Conservation (phyloP, 371 early-diverging fungal species). For the Mortierella sp. region DNA sequence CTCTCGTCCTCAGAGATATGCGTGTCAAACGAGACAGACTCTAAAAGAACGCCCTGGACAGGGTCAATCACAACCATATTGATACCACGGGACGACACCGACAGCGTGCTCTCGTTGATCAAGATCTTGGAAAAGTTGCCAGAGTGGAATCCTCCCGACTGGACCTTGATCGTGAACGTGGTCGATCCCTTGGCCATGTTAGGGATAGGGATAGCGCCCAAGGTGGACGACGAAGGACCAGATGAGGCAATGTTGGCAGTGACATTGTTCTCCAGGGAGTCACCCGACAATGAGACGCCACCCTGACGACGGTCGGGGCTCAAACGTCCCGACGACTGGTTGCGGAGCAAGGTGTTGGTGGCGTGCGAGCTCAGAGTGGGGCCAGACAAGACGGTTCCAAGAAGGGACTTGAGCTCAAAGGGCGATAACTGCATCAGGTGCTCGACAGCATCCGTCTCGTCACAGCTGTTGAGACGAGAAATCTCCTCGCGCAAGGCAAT, state of each 20-base stretch:
- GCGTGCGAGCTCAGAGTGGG: conserved; percentile 65
- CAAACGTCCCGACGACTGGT: conserved; percentile 62
- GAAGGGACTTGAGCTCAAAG: conserved; percentile 82
- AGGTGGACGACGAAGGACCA: conserved; percentile 26
- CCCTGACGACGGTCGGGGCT: conserved; percentile 52
- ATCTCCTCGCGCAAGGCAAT: conserved; percentile 91
- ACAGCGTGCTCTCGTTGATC: conserved; percentile 70
- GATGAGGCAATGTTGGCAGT: conserved; percentile 36
- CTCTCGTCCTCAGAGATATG: conserved; percentile 78
- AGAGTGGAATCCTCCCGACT: conserved; percentile 81
- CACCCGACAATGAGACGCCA: not conserved
- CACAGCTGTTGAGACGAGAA: conserved; percentile 75
- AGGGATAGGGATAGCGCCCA: conserved; percentile 38
- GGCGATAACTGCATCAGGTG: conserved; percentile 87
- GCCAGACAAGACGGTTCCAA: conserved; percentile 84
- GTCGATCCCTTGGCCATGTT: conserved; percentile 33
- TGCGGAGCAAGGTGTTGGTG: conserved; percentile 63
- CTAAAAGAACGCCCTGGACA: conserved; percentile 72
- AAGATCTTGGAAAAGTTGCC: conserved; percentile 83
- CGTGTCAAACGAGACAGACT: conserved; percentile 83
- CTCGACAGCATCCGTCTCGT: conserved; percentile 87
- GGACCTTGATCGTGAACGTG: conserved; percentile 64
- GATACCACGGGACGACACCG: conserved; percentile 80
- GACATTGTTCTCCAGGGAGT: conserved; percentile 10
- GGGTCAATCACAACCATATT: conserved; percentile 83